A percentile compares a stretch with the other conserved stretches of the same genome.
phyloP scores from a whole-genome alignment of 1,139 yeast genomes.

The Ogataea hybrid region DNA sequence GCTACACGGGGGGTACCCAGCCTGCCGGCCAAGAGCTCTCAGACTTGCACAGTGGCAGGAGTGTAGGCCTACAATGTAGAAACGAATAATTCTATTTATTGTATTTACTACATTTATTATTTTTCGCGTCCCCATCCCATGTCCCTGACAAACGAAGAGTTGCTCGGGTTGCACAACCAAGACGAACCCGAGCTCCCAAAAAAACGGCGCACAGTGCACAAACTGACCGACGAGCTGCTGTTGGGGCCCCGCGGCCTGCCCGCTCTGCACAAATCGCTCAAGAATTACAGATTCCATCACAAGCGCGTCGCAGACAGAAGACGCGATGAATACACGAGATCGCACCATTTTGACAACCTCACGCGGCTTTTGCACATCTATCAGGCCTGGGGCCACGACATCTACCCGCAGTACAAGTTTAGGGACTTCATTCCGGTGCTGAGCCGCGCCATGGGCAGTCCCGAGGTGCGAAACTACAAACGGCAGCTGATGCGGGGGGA shows the following conservation, averaged over 20 bases:
- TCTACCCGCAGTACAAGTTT: constrained; percentile 32
- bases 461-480: constrained; percentile 19
- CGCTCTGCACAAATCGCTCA: constrained; percentile 19
- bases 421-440: constrained; percentile 27
- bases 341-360: constrained; percentile 30
- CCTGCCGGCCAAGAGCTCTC: no score
- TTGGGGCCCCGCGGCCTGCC: constrained; percentile 31
- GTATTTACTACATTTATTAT: background rate
- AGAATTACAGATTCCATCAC: constrained; percentile 24
- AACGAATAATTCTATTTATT: background rate
- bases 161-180: constrained; percentile 23
- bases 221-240: constrained; percentile 28
- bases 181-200: constrained; percentile 6
- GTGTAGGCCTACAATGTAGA: no score
- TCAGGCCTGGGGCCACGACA: constrained; percentile 33
- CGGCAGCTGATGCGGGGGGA: constrained; percentile 15
- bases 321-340: constrained; percentile 19
- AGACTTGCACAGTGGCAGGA: no score
- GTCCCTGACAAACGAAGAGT: constrained; percentile 26
- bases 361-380: constrained; percentile 28
- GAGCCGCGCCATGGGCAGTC: constrained; percentile 20
- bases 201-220: constrained; percentile 21
- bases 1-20: no score
- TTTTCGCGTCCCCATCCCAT: constrained; percentile 3
- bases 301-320: constrained; percentile 16